phyloP scores from a whole-genome alignment of 2,329 filamentous ascomycete species.

The Zymoseptoria crescenta region DNA sequence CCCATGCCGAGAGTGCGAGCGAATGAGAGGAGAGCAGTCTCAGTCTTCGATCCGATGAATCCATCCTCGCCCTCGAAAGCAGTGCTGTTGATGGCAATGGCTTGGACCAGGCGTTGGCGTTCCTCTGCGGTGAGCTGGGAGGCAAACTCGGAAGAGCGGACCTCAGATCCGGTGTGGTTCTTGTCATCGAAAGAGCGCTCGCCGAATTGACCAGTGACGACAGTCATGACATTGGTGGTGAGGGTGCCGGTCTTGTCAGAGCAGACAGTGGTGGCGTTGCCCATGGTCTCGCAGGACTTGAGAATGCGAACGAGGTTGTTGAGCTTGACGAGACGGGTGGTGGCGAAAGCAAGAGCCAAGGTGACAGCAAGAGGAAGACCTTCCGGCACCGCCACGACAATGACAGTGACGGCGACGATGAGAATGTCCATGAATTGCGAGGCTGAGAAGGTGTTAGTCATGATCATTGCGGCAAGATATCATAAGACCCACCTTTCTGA shows the following conservation, averaged over 20 bases:
- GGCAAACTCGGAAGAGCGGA: conserved; percentile 48
- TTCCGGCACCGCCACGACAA: conserved; percentile 61
- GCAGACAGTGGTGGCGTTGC: conserved; percentile 66
- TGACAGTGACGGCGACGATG: conserved; percentile 57
- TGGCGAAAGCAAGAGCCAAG: conserved; percentile 59
- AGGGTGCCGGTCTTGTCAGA: conserved; percentile 72
- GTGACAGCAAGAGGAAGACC: conserved; percentile 61
- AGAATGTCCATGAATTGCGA: conserved; percentile 59
- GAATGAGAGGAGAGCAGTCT: conserved; percentile 65
- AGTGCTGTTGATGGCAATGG: conserved; percentile 60
- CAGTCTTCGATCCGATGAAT: conserved; percentile 71
- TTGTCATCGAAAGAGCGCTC: conserved; percentile 33
- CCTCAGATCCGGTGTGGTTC: conserved; percentile 37
- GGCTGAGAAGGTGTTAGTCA: conserved; percentile 35
- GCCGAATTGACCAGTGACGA: conserved; percentile 63
- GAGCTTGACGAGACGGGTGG: conserved; percentile 59
- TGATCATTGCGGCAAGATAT: no score
- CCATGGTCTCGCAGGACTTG: conserved; percentile 63
- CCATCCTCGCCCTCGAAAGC: conserved; percentile 60
- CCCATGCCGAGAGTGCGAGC: conserved; percentile 58
- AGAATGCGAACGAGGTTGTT: conserved; percentile 63
- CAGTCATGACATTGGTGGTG: conserved; percentile 68
- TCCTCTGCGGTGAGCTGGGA: conserved; percentile 44
- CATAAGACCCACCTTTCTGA: conserved; percentile 44
- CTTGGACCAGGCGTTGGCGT: conserved; percentile 51